phyloP scores from a whole-genome alignment of 2,329 filamentous ascomycete genomes.

The Pseudogymnoascus sp. region DNA sequence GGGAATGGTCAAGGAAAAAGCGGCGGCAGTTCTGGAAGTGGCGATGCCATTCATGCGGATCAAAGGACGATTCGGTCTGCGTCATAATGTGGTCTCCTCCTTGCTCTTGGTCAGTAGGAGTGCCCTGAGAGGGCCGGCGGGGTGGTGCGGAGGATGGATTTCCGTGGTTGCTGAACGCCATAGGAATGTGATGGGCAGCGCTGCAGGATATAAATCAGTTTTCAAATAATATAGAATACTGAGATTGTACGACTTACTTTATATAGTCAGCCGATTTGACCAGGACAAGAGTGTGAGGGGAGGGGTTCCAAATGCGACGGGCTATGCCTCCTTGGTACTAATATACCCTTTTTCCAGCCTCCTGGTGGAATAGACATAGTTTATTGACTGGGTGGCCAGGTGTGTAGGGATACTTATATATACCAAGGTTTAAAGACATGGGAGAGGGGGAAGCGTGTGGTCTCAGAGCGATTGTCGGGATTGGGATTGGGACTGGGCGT shows the following conservation, averaged over 20 bases:
- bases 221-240: background rate
- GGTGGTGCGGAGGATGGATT: background rate
- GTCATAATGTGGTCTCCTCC: background rate
- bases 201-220: background rate
- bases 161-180: conserved; percentile 4
- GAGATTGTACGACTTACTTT: background rate
- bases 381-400: background rate
- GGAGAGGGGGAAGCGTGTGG: background rate
- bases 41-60: conserved; percentile 89
- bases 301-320: background rate
- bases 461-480: background rate
- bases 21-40: conserved; percentile 81
- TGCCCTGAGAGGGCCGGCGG: background rate
- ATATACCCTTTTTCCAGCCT: background rate
- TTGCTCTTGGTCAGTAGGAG: background rate
- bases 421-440: background rate
- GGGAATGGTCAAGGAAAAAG: conserved; percentile 87
- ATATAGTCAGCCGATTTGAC: background rate
- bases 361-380: background rate
- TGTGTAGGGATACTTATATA: conserved; percentile 4
- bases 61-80: conserved; percentile 37
- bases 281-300: background rate
- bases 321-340: conserved; percentile 1
- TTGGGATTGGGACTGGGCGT: background rate
- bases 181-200: background rate